Conservation (phyloP, 2,329 filamentous ascomycete genomes). For the Acrocalymma vagum region DNA sequence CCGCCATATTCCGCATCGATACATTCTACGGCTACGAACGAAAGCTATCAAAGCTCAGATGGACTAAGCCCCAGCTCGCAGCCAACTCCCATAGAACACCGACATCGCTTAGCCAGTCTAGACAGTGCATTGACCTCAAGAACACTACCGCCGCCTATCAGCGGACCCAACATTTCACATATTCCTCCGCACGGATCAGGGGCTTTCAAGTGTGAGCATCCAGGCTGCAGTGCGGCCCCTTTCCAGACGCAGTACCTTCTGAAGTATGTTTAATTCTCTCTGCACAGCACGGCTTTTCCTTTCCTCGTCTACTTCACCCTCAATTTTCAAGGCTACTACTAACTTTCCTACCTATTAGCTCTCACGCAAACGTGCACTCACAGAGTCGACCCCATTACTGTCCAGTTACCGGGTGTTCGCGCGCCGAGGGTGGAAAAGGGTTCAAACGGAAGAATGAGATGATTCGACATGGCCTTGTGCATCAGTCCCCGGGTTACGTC, state of each 20-base stretch:
- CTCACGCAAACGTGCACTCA: constrained; percentile 76
- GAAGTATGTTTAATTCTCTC: constrained; percentile 62
- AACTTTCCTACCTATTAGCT: constrained; percentile 54
- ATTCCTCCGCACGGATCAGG: constrained; percentile 37
- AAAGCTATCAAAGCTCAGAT: constrained; percentile 48
- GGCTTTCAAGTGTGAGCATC: constrained; percentile 62
- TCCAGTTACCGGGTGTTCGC: constrained; percentile 64
- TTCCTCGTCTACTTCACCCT: neutral
- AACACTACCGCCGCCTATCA: constrained; percentile 40
- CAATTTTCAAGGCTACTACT: neutral
- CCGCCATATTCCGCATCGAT: constrained; percentile 41
- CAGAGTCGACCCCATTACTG: constrained; percentile 71
- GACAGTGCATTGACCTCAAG: constrained; percentile 38
- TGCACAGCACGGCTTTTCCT: neutral
- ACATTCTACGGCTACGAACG: constrained; percentile 39
- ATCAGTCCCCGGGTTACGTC: constrained; percentile 92
- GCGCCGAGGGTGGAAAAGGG: constrained; percentile 69
- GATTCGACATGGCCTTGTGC: constrained; percentile 84
- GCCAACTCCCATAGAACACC: constrained; percentile 35
- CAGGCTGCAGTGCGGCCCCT: constrained; percentile 73
- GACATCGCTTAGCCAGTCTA: constrained; percentile 38
- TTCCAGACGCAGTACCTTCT: constrained; percentile 82
- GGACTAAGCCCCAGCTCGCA: constrained; percentile 41
- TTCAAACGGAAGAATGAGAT: constrained; percentile 77
- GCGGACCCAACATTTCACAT: constrained; percentile 38